Base-by-base conservation (phyloP, 75 land plant genomes). In the Selaginella moellendorffii region DNA sequence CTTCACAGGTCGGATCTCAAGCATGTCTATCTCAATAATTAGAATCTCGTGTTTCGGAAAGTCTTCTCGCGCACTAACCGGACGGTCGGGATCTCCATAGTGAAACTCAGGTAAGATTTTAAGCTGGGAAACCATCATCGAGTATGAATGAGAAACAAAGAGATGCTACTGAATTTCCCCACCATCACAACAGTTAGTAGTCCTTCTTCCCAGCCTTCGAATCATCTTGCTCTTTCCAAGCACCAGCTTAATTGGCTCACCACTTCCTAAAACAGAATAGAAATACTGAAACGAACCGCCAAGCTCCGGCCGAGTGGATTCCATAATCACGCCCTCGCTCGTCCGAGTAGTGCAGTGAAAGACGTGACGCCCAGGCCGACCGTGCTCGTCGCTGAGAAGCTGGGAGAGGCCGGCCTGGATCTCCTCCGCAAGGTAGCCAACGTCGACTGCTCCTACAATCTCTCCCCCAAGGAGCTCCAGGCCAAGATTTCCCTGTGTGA, bases 171-270 rank as follows among this genome's bases (percentile, higher is more conserved):
- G 5, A 36, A 5, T 5, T 36, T n/a, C n/a, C n/a, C n/a, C 81
- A 93, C 98, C 87, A 88, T 89, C 21, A 90, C 83, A 46, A 95
- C 88, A 14, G 99, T 89, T 14, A 95, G 90, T 66, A 95, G 65
- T 1, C 96, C 96, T 82, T 95, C 96, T 27, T 79, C 70, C 79
- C 92, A 76, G 9, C 87, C 99, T n/a, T 54, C 72, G 64, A 54
- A 95, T 75, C n/a, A 95, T 78, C 64, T 95, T 95, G 81, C 99
- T 89, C 70, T 95, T 95, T 1, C 96, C 96, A 64, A 95, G 52
- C 22, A 95, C 84, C n/a, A 74, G 63, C 68, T 78, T 89, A 9
- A 62, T 72, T 17, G 96, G 96, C 29, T 28, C 65, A 22, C 90
- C 99, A 25, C 74, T 79, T 31, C 99, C 98, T 93, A 83, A 19